These are phyloP conservation scores for Boletus rubropictus DNA, from an alignment of 768 basidiomycete genomes.

Conservation along the genomic window DNA sequence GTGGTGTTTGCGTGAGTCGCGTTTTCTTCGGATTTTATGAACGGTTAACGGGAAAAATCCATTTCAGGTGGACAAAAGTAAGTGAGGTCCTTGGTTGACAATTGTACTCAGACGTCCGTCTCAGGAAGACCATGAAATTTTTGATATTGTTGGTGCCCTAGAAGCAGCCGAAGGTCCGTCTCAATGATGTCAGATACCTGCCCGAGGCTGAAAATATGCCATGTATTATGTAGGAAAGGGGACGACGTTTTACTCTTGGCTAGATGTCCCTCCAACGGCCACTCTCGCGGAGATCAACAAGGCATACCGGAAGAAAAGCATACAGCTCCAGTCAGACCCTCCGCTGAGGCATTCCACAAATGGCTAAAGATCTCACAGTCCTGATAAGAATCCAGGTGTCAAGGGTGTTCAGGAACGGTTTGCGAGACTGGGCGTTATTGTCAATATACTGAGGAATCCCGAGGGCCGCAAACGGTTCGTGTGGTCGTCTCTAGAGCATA, in stretches of 20 bases:
- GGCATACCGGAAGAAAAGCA: conserved; percentile 88
- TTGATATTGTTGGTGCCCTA: conserved; percentile 81
- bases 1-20: conserved; percentile 54
- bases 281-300: conserved; percentile 72
- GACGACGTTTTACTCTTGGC: conserved; percentile 94
- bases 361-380: conserved; percentile 43
- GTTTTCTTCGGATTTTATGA: background rate
- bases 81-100: conserved; percentile 6
- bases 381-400: conserved; percentile 90
- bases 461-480: conserved; percentile 74
- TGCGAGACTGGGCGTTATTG: conserved; percentile 83
- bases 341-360: background rate
- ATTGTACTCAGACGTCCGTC: conserved; percentile 2
- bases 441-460: conserved; percentile 69
- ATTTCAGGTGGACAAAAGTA: conserved; percentile 66
- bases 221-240: conserved; percentile 55
- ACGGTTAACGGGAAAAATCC: conserved; percentile 3
- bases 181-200: background rate
- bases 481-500: background rate
- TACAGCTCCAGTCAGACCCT: conserved; percentile 77
- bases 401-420: conserved; percentile 84
- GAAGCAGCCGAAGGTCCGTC: conserved; percentile 70
- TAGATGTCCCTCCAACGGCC: conserved; percentile 74
- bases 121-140: conserved; percentile 94
- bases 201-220: conserved; percentile 2